Evolutionary conservation across 305 asterid genomes (phyloP).

Genomic region (Fraxinus angustifolia): DNA sequence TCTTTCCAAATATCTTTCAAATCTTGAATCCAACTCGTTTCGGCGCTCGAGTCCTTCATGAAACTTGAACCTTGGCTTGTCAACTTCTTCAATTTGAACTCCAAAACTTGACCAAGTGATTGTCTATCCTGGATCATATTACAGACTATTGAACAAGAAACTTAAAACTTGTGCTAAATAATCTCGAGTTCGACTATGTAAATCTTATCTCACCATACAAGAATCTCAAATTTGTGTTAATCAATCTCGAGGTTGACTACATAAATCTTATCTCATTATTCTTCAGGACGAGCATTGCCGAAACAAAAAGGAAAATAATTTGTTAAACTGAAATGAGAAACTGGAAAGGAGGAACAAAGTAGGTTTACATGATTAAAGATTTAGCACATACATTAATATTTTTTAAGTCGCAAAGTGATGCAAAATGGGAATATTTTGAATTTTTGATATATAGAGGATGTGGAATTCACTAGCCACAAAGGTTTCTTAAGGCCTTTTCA

Average conservation of each 20-base stretch:
- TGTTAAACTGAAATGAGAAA: background rate
- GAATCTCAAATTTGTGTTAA: background rate
- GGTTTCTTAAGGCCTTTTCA: background rate
- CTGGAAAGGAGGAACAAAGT: background rate
- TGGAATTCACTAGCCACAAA: conserved; percentile 1
- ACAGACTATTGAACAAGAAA: background rate
- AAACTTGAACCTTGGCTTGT: too few relatives aligned
- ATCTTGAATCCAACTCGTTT: too few relatives aligned
- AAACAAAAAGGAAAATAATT: background rate
- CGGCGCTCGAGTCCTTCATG: too few relatives aligned
- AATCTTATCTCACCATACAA: background rate
- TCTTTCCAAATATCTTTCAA: too few relatives aligned
- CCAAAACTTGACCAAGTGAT: too few relatives aligned
- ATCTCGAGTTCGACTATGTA: background rate
- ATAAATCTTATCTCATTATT: background rate
- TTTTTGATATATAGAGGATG: background rate
- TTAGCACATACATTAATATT: background rate
- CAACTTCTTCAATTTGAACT: too few relatives aligned
- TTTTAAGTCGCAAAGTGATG: background rate
- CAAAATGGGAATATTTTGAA: background rate
- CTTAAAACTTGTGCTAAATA: background rate
- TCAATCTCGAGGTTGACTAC: background rate
- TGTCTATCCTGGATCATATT: too few relatives aligned
- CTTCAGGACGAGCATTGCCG: background rate
- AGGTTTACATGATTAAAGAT: background rate